Conservation (phyloP, 192 early-diverging fungal genomes). For the Lobosporangium transversale region DNA sequence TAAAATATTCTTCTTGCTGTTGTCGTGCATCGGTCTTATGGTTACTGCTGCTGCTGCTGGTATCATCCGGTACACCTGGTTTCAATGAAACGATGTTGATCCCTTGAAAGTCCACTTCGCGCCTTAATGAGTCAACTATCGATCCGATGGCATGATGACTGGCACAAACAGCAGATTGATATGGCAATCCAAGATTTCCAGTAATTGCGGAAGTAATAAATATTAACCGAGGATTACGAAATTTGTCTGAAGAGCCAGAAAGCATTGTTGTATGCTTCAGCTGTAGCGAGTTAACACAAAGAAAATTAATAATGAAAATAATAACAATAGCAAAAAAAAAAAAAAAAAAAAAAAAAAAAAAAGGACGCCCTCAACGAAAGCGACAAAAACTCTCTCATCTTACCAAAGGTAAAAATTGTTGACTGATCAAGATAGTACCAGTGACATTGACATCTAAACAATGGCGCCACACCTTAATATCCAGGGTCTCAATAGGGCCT, state of each 20-base stretch:
- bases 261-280: too few relatives aligned
- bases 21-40: too few relatives aligned
- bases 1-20: too few relatives aligned
- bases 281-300: too few relatives aligned
- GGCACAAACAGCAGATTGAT: slow-evolving; percentile 1
- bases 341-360: not conserved
- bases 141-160: slow-evolving; percentile 11
- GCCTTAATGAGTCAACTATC: slow-evolving; percentile 8
- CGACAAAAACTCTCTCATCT: too few relatives aligned
- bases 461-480: slow-evolving; percentile 1
- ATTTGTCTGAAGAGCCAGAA: too few relatives aligned
- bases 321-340: not conserved
- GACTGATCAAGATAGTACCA: not conserved
- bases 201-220: slow-evolving; percentile 10
- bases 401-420: slow-evolving; percentile 9
- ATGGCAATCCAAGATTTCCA: not conserved
- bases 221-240: slow-evolving; percentile 2
- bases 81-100: slow-evolving; percentile 7
- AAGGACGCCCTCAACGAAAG: too few relatives aligned
- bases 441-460: slow-evolving; percentile 15
- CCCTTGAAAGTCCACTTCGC: slow-evolving; percentile 7
- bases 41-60: not conserved
- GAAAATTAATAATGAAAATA: not conserved
- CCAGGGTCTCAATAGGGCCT: slow-evolving; percentile 2
- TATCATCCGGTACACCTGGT: not conserved